These are phyloP conservation scores for Wakefieldia striispora DNA, from an alignment of 768 basidiomycete species.

Conservation along the genomic window DNA sequence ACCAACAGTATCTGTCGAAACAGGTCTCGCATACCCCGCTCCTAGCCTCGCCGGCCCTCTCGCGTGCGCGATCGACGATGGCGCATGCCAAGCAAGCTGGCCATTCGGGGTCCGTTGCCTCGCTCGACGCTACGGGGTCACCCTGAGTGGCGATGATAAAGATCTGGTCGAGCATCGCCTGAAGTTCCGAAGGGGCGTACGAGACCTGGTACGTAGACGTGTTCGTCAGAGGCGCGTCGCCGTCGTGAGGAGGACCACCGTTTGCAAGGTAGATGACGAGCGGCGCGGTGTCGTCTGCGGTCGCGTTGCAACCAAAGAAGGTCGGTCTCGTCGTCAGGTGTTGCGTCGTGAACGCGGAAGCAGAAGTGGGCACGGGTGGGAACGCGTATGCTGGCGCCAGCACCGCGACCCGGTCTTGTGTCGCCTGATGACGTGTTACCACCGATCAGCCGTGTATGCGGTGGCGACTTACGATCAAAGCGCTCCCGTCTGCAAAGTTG, in stretches of 20 bases:
- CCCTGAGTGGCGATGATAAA: constrained; percentile 46
- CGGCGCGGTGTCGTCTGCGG: constrained; percentile 35
- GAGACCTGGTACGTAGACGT: constrained; percentile 37
- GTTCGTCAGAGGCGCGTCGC: constrained; percentile 41
- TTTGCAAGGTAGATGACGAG: constrained; percentile 60
- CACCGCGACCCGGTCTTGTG: constrained; percentile 40
- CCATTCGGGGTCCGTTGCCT: constrained; percentile 40
- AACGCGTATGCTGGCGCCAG: constrained; percentile 34
- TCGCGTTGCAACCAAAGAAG: constrained; percentile 45
- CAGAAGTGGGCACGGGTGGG: constrained; percentile 29
- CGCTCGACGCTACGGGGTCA: constrained; percentile 24
- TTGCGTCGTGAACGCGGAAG: constrained; percentile 32
- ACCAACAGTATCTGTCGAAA: constrained; percentile 34
- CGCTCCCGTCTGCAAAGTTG: constrained; percentile 22
- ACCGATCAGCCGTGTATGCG: neutral
- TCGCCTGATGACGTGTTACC: constrained; percentile 14
- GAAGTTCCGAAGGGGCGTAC: constrained; percentile 37
- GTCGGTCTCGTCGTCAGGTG: constrained; percentile 39
- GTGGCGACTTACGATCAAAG: constrained; percentile 24
- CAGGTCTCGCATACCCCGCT: constrained; percentile 33
- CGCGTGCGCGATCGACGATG: constrained; percentile 45
- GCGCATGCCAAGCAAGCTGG: constrained; percentile 52
- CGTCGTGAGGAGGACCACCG: constrained; percentile 43
- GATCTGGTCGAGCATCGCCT: constrained; percentile 46
- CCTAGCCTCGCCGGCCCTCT: constrained; percentile 20